Evolutionary conservation across 441 rosid species (phyloP).

Genomic region (Euphorbia celastroides): DNA sequence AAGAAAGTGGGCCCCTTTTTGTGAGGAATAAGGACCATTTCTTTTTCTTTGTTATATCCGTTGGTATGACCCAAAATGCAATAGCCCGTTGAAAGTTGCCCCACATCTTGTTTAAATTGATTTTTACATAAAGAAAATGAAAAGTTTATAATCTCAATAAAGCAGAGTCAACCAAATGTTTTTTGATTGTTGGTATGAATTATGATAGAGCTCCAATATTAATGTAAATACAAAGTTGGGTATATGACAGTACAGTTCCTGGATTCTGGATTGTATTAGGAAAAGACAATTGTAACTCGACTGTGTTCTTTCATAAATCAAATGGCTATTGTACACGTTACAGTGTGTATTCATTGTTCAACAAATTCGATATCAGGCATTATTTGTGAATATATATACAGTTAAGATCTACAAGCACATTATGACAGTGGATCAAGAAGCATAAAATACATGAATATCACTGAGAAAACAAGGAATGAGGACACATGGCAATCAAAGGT

Average conservation of each 20-base stretch:
- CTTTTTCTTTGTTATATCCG: not conserved
- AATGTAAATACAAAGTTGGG: not conserved
- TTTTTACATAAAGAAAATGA: not conserved
- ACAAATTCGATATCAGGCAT: not conserved
- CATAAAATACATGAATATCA: not conserved
- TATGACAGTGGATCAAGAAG: not conserved
- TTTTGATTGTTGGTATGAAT: not conserved
- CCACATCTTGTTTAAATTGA: not conserved
- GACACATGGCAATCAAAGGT: too few relatives aligned
- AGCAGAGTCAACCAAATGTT: not conserved
- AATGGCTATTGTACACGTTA: not conserved
- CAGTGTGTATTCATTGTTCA: not conserved
- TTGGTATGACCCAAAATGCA: not conserved
- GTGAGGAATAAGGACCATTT: not conserved
- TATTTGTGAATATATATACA: not conserved
- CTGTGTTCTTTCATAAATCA: not conserved
- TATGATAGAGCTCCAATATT: not conserved
- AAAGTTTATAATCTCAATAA: not conserved
- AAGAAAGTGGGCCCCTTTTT: not conserved
- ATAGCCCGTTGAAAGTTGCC: not conserved
- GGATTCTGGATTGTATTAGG: not conserved
- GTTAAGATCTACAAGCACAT: slow-evolving; percentile 2
- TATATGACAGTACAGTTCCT: not conserved
- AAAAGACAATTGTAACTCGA: not conserved
- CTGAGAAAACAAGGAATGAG: not conserved